These are phyloP conservation scores for Hibiscus mutabilis DNA, from an alignment of 345 rosid species.

Conservation along the genomic window DNA sequence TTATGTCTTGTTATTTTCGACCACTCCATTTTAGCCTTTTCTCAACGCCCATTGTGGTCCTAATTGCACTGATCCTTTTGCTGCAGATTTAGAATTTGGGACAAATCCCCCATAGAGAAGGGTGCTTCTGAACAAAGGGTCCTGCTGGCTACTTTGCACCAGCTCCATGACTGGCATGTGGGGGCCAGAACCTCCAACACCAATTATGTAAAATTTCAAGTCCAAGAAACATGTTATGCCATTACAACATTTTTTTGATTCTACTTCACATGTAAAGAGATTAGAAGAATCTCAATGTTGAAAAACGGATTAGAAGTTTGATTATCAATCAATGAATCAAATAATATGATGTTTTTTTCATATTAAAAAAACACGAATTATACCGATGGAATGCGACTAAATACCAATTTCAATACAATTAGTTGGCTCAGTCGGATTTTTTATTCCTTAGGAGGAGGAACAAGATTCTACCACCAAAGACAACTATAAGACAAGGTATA, in stretches of 20 bases:
- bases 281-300: no score
- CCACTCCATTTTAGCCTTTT: slow-evolving; percentile 15
- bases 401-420: no score
- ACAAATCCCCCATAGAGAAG: slow-evolving; percentile 10
- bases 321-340: no score
- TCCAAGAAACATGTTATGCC: slow-evolving; percentile 10
- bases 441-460: no score
- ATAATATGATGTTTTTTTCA: no score
- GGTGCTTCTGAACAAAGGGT: slow-evolving; percentile 2
- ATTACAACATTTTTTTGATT: not conserved
- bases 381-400: no score
- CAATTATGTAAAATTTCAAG: not conserved
- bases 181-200: not conserved
- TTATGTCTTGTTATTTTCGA: slow-evolving; percentile 17
- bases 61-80: slow-evolving; percentile 15
- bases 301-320: no score
- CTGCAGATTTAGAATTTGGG: slow-evolving; percentile 8
- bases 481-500: slow-evolving; percentile 29
- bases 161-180: slow-evolving; percentile 12
- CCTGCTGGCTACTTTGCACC: not conserved
- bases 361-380: no score
- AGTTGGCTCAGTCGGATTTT: no score
- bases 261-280: not conserved
- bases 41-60: slow-evolving; percentile 19
- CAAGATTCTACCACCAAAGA: slow-evolving; percentile 9